Evolutionary conservation across 1,284 basidiomycete species (phyloP).

Genomic region (Heterobasidion occidentale): DNA sequence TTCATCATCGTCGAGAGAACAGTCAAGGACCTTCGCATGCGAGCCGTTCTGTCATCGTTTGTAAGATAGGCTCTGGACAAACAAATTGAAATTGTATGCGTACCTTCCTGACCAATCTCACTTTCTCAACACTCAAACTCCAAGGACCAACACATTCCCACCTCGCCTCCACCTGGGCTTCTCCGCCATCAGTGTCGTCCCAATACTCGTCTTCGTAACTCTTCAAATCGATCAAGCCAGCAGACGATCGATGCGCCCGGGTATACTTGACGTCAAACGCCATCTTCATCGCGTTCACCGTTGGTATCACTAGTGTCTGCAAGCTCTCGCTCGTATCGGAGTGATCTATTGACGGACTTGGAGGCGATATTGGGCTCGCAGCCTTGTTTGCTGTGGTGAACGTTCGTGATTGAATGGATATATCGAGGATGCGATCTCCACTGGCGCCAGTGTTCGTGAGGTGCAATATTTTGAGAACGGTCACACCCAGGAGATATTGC

Average conservation of each 20-base stretch:
- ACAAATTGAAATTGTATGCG: slow-evolving; percentile 9
- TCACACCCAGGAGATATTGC: slow-evolving; percentile 46
- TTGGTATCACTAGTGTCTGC: slow-evolving; percentile 53
- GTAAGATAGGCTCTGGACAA: background rate
- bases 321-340: slow-evolving; percentile 52
- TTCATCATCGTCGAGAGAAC: slow-evolving; percentile 25
- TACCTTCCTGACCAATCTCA: slow-evolving; percentile 41
- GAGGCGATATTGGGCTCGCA: slow-evolving; percentile 14
- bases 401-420: slow-evolving; percentile 62
- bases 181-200: slow-evolving; percentile 44
- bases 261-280: slow-evolving; percentile 44
- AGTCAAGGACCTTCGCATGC: slow-evolving; percentile 36
- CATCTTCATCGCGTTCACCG: slow-evolving; percentile 44
- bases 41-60: slow-evolving; percentile 31
- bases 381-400: slow-evolving; percentile 13
- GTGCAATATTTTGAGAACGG: slow-evolving; percentile 48
- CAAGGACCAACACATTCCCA: slow-evolving; percentile 47
- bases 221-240: slow-evolving; percentile 43
- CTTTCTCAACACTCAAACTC: slow-evolving; percentile 42
- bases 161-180: slow-evolving; percentile 44
- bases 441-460: slow-evolving; percentile 49
- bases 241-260: slow-evolving; percentile 20
- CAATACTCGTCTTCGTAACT: slow-evolving; percentile 48
- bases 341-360: slow-evolving; percentile 11
- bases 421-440: slow-evolving; percentile 64